Evolutionary conservation across 2,329 filamentous ascomycete species (phyloP), one percentile per base, ranked within the genome.

Genomic region (Hypoxylon sp.): DNA sequence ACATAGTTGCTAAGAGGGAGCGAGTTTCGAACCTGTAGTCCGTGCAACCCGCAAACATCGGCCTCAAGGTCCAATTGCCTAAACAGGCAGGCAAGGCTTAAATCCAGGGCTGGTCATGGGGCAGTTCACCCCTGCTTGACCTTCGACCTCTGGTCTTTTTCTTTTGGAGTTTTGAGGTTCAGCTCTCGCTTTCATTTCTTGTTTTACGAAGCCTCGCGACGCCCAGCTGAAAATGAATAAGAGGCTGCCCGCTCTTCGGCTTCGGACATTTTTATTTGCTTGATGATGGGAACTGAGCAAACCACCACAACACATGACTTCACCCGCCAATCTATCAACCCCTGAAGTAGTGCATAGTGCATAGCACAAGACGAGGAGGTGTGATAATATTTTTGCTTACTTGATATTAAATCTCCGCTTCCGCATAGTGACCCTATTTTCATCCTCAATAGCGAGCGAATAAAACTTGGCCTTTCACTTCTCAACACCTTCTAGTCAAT

Each of bases 181-280:
- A 70, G 68, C 68, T 70, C 57, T 35, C 48, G 57, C 58, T 46
- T 57, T 10, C 50, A 58, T 53, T 47, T 39, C 62, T 52, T 26
- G 17, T 51, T 62, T 33, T 53, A 31, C n/a, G 37, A 65, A 70
- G 68, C 68, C 68, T 68, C 46, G 26, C 55, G 52, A 61, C 54
- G 59, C 62, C 58, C 50, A 70, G 68, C 68, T 70, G 68, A 70
- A 70, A 68, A 65, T 51, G 29, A 55, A 47, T 37, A 42, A 44
- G 52, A 39, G 26, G 46, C 22, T 63, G 57, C 62, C 68, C 57
- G 53, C 47, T 63, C 58, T 44, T 61, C 54, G 62, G 60, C 61
- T n/a, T 68, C 68, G 68, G 65, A 24, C 8, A 55, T 70, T 66
- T 68, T 61, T 61, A 63, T 63, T 65, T 63, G 61, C 62, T 50